Evolutionary conservation across 106 monocot genomes (phyloP), one percentile per base, ranked within the genome.

Genomic region (Dendrobium officinale): DNA sequence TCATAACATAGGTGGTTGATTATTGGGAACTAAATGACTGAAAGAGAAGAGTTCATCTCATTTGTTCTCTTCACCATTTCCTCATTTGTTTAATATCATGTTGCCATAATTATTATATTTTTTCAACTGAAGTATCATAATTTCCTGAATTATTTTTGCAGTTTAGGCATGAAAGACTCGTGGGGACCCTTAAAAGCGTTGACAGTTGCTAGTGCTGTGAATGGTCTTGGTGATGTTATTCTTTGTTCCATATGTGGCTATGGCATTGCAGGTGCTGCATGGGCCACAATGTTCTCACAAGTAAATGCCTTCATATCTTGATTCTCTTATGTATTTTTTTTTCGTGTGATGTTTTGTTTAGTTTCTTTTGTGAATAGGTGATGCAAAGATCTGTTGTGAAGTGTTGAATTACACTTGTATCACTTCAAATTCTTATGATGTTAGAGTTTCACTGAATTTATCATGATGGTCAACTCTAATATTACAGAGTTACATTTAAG

Each of bases 91-190:
- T 37, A 55, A 55, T 15, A 15, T 55, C 17, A 9, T 55, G 17
- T 55, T 55, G 16, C 55, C 55, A 55, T 2, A 55, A 10, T 17
- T 17, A 55, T 55, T 55, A 24, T 67, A 33, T 19, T 66, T 44
- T 26, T 24, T 4, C 51, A 17, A 81, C 64, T 41, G 74, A 47
- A 22, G 10, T 67, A 19, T 49, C 6, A 9, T 43, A 20, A 22
- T 66, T 22, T 59, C 51, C 49, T 74, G 51, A 47, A 81, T 11
- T 72, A 24, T 20, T 81, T 26, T 72, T 72, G 20, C 90, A 97
- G 94, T 86, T 84, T 97, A 79, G 96, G 96, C 37, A 97, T 94
- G 92, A 97, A 94, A 86, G 94, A 97, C 82, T 94, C 96, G 17
- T 94, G 88, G 93, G 96, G 96, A 56, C 96, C 96, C 42, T 87